Evolutionary conservation across 2,329 filamentous ascomycete species (phyloP).

Genomic region (Dothidotthia symphoricarpi): DNA sequence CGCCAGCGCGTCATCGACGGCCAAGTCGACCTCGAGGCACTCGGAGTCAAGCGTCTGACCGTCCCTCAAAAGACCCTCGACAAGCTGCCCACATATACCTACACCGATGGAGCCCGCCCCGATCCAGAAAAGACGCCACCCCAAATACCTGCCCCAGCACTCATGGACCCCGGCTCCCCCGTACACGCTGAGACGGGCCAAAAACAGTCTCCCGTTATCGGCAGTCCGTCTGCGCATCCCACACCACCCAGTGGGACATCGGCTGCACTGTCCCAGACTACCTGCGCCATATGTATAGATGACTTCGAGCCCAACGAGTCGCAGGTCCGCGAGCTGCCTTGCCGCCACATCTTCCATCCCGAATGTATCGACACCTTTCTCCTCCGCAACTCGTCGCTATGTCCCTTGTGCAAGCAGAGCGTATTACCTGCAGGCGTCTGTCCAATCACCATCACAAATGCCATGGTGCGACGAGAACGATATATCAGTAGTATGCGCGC

Average conservation of each 20-base stretch:
- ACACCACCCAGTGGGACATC: constrained; percentile 8
- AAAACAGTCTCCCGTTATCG: constrained; percentile 13
- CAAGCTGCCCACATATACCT: constrained; percentile 75
- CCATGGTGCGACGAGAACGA: constrained; percentile 80
- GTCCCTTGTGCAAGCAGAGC: constrained; percentile 84
- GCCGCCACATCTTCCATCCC: constrained; percentile 89
- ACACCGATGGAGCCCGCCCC: constrained; percentile 44
- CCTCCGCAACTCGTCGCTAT: constrained; percentile 74
- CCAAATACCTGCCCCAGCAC: constrained; percentile 10
- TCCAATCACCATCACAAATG: constrained; percentile 61
- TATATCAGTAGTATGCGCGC: constrained; percentile 62
- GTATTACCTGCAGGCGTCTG: constrained; percentile 67
- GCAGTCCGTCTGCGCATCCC: constrained; percentile 21
- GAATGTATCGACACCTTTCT: constrained; percentile 89
- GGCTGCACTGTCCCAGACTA: constrained; percentile 64
- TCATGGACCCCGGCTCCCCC: constrained; percentile 9
- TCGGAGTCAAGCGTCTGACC: constrained; percentile 79
- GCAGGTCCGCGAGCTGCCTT: constrained; percentile 80
- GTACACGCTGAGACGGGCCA: constrained; percentile 17
- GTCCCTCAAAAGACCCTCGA: constrained; percentile 72
- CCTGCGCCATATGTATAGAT: constrained; percentile 87
- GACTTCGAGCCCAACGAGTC: constrained; percentile 69
- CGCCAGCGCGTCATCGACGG: constrained; percentile 70
- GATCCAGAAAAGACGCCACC: constrained; percentile 19
- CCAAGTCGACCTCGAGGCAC: constrained; percentile 79